These are phyloP conservation scores for Exophiala aquamarina DNA, from an alignment of 2,329 filamentous ascomycete species.

Conservation along the genomic window DNA sequence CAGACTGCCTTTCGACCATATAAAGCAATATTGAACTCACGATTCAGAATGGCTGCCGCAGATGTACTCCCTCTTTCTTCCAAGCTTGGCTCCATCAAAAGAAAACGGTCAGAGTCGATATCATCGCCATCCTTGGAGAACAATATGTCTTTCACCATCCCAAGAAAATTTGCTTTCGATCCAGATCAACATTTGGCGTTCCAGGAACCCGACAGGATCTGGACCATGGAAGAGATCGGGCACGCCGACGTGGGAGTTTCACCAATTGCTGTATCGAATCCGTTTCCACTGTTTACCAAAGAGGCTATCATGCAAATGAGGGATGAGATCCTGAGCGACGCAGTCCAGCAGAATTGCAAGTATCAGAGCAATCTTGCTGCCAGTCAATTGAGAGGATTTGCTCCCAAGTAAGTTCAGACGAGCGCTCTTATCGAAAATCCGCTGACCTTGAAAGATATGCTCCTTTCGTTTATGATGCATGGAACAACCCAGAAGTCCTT, in stretches of 20 bases:
- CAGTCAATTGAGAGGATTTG: conserved; percentile 54
- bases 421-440: conserved; percentile 13
- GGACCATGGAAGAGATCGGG: conserved; percentile 64
- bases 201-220: conserved; percentile 48
- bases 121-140: background rate
- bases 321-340: conserved; percentile 56
- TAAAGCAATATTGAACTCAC: too few relatives aligned
- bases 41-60: conserved; percentile 17
- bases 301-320: conserved; percentile 63
- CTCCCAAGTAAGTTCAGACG: conserved; percentile 48
- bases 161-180: conserved; percentile 43
- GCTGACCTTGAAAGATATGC: conserved; percentile 48
- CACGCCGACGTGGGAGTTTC: conserved; percentile 58
- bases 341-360: conserved; percentile 56
- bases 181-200: conserved; percentile 55
- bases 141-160: conserved; percentile 26
- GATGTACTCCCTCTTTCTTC: conserved; percentile 15
- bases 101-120: conserved; percentile 14
- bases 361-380: conserved; percentile 57
- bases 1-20: too few relatives aligned
- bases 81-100: conserved; percentile 5
- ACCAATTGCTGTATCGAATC: conserved; percentile 60
- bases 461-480: conserved; percentile 61
- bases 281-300: conserved; percentile 61
- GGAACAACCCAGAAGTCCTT: conserved; percentile 56